Evolutionary conservation across 2,329 filamentous ascomycete species (phyloP).

Genomic region (Botrytis tulipae): DNA sequence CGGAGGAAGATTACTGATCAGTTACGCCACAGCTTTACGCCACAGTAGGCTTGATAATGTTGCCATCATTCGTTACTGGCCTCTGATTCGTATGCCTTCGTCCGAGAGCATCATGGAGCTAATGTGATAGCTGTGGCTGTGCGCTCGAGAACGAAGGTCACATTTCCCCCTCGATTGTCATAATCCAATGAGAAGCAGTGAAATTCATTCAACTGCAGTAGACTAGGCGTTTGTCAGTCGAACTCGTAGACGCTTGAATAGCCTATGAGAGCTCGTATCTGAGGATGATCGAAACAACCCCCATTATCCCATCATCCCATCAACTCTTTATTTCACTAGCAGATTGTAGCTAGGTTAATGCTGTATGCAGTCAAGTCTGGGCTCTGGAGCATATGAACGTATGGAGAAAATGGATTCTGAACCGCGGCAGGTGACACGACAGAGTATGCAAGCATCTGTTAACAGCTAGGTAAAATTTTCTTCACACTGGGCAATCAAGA

Average conservation of each 20-base stretch:
- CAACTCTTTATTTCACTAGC: neutral
- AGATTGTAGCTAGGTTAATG: neutral
- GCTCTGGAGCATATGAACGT: conserved; percentile 13
- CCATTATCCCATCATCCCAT: neutral
- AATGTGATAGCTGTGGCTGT: conserved; percentile 1
- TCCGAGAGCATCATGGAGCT: neutral
- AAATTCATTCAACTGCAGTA: neutral
- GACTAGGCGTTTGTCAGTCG: conserved; percentile 2
- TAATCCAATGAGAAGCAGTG: neutral
- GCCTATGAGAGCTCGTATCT: neutral
- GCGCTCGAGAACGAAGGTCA: neutral
- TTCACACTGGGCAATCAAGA: neutral
- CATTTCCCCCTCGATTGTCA: neutral
- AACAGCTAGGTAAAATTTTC: neutral
- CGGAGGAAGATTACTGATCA: neutral
- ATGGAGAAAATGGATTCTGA: neutral
- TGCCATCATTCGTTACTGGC: neutral
- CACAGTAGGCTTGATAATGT: neutral
- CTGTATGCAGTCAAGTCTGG: neutral
- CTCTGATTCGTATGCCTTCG: neutral
- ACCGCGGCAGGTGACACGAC: conserved; percentile 4
- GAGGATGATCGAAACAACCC: neutral
- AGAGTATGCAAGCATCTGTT: conserved; percentile 3
- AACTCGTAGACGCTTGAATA: neutral
- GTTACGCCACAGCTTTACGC: neutral